Base-by-base conservation (phyloP, 176 grass and related monocot species). In the Phyllostachys edulis region DNA sequence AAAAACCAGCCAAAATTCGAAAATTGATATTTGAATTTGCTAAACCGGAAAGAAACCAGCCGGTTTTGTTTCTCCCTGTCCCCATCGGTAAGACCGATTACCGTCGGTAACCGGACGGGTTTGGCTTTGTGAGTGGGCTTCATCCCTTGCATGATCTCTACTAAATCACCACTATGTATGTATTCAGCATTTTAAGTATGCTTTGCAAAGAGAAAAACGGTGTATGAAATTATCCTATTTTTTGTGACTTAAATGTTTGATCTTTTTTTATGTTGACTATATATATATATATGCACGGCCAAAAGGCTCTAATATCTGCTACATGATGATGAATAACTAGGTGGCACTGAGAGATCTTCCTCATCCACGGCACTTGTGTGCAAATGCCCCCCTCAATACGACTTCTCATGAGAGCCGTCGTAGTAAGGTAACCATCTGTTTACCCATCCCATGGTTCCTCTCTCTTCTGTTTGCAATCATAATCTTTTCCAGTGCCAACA, bases 261-360 rank as follows among this genome's bases (percentile, higher is more conserved):
- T 82, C 16, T 47, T 60, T 34, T 1, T 11, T 62, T 5, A 49
- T 63, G 26, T 12, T 29, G 13, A 71, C 5, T 26, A 10, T n/a
- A 37, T n/a, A 37, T 26, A 10, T n/a, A 37, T n/a, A 37, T 16
- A 12, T 9, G 14, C 5, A 21, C 4, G 7, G 39, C 24, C 0
- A 5, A 66, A n/a, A 2, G 47, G 64, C 16, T 66, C 56, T 90
- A 29, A 86, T 45, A 66, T 18, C 10, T 73, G 17, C 21, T 62
- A 82, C 24, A 21, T 63, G 2, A 66, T 77, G 38, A 54, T 71
- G 2, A 44, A 77, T 18, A 52, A 18, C 78, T 79, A 94, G 92
- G 88, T 89, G n/a, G 94, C 94, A 17, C 59, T 94, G 23, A 90
- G 69, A 70, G 92, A 94, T 27, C 92, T 74, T 29, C 83, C 92